Base-by-base conservation (phyloP, 2,329 filamentous ascomycete species). In the Arachnopeziza araneosa region DNA sequence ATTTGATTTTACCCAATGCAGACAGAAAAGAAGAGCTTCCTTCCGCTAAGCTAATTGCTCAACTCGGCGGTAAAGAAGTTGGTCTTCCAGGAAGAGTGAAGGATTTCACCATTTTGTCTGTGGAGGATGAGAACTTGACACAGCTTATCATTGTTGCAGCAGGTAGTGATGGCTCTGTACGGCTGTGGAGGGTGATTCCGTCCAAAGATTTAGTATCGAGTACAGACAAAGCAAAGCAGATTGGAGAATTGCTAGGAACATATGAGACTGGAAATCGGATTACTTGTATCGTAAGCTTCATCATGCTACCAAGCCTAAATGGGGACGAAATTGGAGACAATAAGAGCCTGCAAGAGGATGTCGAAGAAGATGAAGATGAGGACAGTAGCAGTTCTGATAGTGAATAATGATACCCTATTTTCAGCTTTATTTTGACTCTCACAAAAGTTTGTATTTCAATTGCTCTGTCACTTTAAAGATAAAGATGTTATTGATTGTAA, bases 201-300 rank as follows among this genome's bases (percentile, higher is more conserved):
- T 68, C 70, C 21, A 60, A 64, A 26, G 69, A 70, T 54, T 54
- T 73, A 30, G 21, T 54, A n/a, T 49, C 60, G 26, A 77, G 81
- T 59, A 64, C 63, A 63, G 62, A 69, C 59, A 66, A 71, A 63
- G 52, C 63, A 62, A 64, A 66, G 65, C 62, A 70, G 59, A 61
- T 71, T 65, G 71, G 69, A 50, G 74, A 90, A 23, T 72, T 96
- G 58, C 72, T 96, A 52, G 91, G 87, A 19, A 86, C 83, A 32
- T 95, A 95, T 70, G 88, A 93, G 74, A 96, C 93, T 23, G 86
- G 88, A 52, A 93, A 93, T 72, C 81, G 95, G 59, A 92, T 98
- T 66, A 98, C 93, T 48, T 98, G 95, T 72, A 72, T 98, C 69
- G 86, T 85, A 68, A 88, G 88, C 23, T 98, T 96, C 77, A 78